Evolutionary conservation across 2,329 filamentous ascomycete genomes (phyloP).

Genomic region (Byssoonygena ceratinophila): DNA sequence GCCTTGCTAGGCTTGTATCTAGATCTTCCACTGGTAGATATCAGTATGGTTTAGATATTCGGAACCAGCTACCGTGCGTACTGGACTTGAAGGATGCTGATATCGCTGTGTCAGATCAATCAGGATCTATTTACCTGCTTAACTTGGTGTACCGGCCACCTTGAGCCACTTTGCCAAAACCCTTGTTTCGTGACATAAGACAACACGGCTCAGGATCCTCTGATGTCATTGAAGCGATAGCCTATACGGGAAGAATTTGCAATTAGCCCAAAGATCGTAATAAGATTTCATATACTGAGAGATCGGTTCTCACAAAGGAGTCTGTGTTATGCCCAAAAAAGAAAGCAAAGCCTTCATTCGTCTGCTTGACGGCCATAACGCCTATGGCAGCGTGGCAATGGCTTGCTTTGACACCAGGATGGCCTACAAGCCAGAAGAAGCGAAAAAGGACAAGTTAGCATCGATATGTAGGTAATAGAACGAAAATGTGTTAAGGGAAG

Average conservation of each 20-base stretch:
- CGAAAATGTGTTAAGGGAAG: not conserved
- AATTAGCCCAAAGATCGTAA: slow-evolving; percentile 3
- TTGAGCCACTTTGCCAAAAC: slow-evolving; percentile 43
- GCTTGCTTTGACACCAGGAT: slow-evolving; percentile 72
- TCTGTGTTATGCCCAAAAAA: slow-evolving; percentile 97
- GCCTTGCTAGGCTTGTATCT: slow-evolving; percentile 7
- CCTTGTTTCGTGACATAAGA: slow-evolving; percentile 71
- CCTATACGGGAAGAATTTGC: slow-evolving; percentile 31
- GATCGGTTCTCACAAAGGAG: slow-evolving; percentile 49
- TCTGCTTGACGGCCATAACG: slow-evolving; percentile 81
- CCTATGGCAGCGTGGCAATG: slow-evolving; percentile 81
- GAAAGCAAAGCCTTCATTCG: slow-evolving; percentile 61
- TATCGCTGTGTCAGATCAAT: not conserved
- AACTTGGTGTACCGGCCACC: slow-evolving; percentile 30
- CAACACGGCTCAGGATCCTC: slow-evolving; percentile 63
- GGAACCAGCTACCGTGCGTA: not conserved
- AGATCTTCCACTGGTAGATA: not conserved
- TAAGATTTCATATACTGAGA: too few species aligned
- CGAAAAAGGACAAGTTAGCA: not conserved
- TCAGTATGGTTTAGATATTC: not conserved
- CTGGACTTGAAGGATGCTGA: not conserved
- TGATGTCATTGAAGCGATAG: slow-evolving; percentile 78
- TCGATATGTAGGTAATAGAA: not conserved
- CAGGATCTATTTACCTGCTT: slow-evolving; percentile 19
- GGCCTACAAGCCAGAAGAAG: slow-evolving; percentile 34